phyloP scores from a whole-genome alignment of 2,329 filamentous ascomycete genomes.

The Fusarium pseudocircinatum region DNA sequence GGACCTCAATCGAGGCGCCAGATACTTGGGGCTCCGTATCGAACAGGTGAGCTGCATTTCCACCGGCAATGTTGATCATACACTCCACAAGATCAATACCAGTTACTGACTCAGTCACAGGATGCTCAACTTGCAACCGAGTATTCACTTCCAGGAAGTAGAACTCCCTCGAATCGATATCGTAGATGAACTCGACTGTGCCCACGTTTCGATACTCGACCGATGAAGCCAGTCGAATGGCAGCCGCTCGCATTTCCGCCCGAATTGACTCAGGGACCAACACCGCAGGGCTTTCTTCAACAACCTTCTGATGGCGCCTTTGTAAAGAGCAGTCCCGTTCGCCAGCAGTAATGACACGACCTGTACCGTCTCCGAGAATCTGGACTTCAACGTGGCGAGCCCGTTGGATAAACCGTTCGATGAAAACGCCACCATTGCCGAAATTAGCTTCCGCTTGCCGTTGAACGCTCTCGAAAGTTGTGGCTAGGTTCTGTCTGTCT shows the following conservation, averaged over 20 bases:
- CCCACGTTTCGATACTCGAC: constrained; percentile 54
- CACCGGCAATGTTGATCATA: constrained; percentile 50
- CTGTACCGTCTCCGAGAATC: constrained; percentile 57
- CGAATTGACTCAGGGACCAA: constrained; percentile 47
- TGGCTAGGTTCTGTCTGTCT: constrained; percentile 43
- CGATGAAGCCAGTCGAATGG: constrained; percentile 48
- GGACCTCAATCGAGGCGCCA: constrained; percentile 51
- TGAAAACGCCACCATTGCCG: constrained; percentile 52
- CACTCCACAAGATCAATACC: constrained; percentile 75
- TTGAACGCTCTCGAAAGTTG: constrained; percentile 50
- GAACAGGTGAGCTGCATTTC: constrained; percentile 28
- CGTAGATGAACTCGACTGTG: constrained; percentile 58
- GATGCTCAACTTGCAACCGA: constrained; percentile 60
- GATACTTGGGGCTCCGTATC: not conserved
- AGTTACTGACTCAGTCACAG: constrained; percentile 76
- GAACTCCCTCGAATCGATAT: constrained; percentile 49
- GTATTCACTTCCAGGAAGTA: constrained; percentile 62
- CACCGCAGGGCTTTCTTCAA: constrained; percentile 57
- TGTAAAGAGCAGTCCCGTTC: constrained; percentile 64
- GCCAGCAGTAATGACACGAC: constrained; percentile 51
- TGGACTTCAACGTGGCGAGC: constrained; percentile 62
- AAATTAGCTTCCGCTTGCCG: constrained; percentile 54
- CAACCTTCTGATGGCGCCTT: constrained; percentile 61
- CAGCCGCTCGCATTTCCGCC: constrained; percentile 49
- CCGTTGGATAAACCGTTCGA: constrained; percentile 54